These are phyloP conservation scores for Fragilaria radians DNA, from an alignment of 108 stramenopile species.

Conservation along the genomic window DNA sequence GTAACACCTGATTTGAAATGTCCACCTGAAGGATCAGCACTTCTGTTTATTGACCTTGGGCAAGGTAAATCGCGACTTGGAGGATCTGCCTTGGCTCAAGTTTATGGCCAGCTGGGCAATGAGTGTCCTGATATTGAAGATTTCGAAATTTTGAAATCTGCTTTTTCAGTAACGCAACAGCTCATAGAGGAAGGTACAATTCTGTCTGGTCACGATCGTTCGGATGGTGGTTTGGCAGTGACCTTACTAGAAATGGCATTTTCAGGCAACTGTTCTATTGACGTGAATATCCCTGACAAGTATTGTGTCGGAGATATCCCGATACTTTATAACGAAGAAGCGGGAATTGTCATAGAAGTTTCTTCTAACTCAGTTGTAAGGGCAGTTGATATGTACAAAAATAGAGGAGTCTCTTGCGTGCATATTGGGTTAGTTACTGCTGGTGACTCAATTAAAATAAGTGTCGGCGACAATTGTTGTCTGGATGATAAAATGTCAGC, in stretches of 20 bases:
- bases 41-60: conserved; percentile 89
- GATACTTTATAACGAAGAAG: conserved; percentile 94
- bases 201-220: conserved; percentile 93
- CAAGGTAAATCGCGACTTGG: conserved; percentile 85
- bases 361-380: conserved; percentile 34
- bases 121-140: conserved; percentile 90
- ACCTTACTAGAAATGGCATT: conserved; percentile 97
- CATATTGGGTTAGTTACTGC: conserved; percentile 78
- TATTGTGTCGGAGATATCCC: conserved; percentile 57
- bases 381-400: conserved; percentile 63
- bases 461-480: conserved; percentile 62
- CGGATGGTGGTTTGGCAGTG: conserved; percentile 92
- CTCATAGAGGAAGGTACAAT: conserved; percentile 74
- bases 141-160: conserved; percentile 69
- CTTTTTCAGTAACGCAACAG: conserved; percentile 87
- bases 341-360: conserved; percentile 92
- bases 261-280: conserved; percentile 93
- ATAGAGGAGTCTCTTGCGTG: conserved; percentile 55
- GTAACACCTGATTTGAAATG: conserved; percentile 96
- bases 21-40: conserved; percentile 41
- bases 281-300: conserved; percentile 70
- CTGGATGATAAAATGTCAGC: conserved; percentile 80
- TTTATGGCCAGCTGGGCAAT: conserved; percentile 89
- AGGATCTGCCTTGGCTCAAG: conserved; percentile 93
- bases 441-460: conserved; percentile 78